These are phyloP conservation scores for Besnoitia besnoiti DNA, from an alignment of 169 alveolate genomes.

Conservation along the genomic window DNA sequence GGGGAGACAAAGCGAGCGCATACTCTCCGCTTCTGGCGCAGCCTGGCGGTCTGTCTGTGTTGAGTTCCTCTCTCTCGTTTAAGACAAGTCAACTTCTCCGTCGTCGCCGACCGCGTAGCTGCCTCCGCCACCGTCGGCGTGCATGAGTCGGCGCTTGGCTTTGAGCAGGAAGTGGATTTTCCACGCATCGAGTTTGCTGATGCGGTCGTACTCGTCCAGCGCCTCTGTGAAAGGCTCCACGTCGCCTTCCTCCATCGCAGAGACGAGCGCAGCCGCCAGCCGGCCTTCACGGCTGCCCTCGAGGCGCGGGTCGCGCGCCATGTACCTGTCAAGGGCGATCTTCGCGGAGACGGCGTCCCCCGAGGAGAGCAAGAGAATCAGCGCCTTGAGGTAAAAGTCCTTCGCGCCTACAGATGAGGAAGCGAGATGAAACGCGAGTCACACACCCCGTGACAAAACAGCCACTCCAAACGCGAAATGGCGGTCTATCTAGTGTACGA, in stretches of 20 bases:
- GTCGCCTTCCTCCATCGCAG: conserved; percentile 53
- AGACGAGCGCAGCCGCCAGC: conserved; percentile 18
- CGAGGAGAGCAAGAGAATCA: conserved; percentile 27
- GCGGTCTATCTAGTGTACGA: too few relatives aligned
- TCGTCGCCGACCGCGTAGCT: background rate
- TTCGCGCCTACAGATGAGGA: background rate
- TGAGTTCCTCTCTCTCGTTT: too few relatives aligned
- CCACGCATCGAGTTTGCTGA: conserved; percentile 46
- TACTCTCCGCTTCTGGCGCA: too few relatives aligned
- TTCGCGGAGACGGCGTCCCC: conserved; percentile 39
- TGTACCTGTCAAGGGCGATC: conserved; percentile 32
- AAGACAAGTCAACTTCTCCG: conserved; percentile 50
- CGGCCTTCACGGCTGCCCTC: conserved; percentile 47
- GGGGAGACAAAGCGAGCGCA: too few relatives aligned
- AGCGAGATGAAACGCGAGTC: background rate
- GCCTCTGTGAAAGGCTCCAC: conserved; percentile 40
- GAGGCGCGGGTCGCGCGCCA: conserved; percentile 39
- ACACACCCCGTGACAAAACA: background rate
- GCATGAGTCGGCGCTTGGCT: conserved; percentile 41
- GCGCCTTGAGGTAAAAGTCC: conserved; percentile 33
- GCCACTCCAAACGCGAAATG: background rate
- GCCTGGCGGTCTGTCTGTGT: too few relatives aligned
- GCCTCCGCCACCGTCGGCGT: background rate
- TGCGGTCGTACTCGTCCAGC: conserved; percentile 25
- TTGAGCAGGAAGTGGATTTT: conserved; percentile 37